Base-by-base conservation (phyloP, 2,329 filamentous ascomycete species). In the Pleomassaria siparia region DNA sequence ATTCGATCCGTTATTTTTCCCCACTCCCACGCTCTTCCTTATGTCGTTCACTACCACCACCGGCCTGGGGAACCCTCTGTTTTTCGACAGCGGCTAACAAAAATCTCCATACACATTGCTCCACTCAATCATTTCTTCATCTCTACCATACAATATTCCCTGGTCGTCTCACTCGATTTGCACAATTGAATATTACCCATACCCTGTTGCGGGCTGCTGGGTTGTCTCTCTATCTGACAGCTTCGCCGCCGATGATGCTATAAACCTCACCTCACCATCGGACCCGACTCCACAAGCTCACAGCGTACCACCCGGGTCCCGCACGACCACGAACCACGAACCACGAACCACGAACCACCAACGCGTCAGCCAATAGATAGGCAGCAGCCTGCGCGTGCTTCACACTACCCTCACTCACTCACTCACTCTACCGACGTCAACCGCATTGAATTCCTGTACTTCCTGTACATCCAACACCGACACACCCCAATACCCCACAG, bases 31-130 rank as follows among this genome's bases (percentile, higher is more conserved):
- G 42, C 52, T 46, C 56, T 62, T 64, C 62, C 60, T 56, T 52
- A 70, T 71, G 67, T 71, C 67, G 64, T 67, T 55, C 44, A 56
- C 62, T 46, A 57, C 54, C 52, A 64, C 56, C 55, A 62, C 60
- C 43, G 52, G 59, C 52, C 54, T 64, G 49, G 64, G 66, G 59
- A 68, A 65, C 63, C 62, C 58, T 43, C 48, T 65, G 62, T 70
- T 70, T 62, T 64, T 62, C 47, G 66, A 70, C 56, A 67, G 62
- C 57, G 66, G 66, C 56, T 69, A 69, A 63, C 60, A 35, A 29
- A 18, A 41, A 4, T 36, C 41, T 13, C 2, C 18, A 28, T 16
- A 22, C n/a, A n/a, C 25, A 32, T 22, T 22, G 28, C 40, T 30
- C 36, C n/a, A 26, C 22, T 33, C 30, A 7, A 33, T 18, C 22